Base-by-base conservation (phyloP, 176 grass and related monocot genomes). In the Puya raimondii region DNA sequence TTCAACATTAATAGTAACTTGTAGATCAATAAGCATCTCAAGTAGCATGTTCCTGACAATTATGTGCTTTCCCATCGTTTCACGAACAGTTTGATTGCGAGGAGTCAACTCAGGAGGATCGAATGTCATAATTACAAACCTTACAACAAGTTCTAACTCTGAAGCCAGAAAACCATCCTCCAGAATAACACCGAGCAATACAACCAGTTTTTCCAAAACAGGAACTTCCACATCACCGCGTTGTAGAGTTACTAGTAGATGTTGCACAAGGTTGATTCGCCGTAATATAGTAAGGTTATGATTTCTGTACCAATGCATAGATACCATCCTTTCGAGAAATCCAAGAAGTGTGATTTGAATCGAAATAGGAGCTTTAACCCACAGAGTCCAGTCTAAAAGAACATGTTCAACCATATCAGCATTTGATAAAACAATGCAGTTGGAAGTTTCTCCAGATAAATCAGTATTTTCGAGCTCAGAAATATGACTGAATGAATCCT, bases 111-210 rank as follows among this genome's bases (percentile, higher is more conserved):
- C 82, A 75, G 95, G 90, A 59, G 95, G 95, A 79, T 99, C 95
- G 82, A 99, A 99, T 68, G 95, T 99, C 95, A 99, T 94, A 49
- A 92, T 99, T 79, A 99, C 86, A 78, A 99, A 99, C 78, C 85
- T 94, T 47, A 99, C 85, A 78, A 99, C 95, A 64, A 99, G 85
- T 69, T 99, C 95, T 72, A 99, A 80, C 67, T 99, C 95, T 0
- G 95, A 91, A 85, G 76, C 83, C 78, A 99, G 78, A 91, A 93
- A 99, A 72, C 95, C 95, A 76, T 99, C 87, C 76, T 99, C 95
- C 78, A 99, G 80, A 85, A 99, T 99, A 61, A 99, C 90, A 83
- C 95, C 95, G 33, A 99, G 95, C 63, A 99, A 79, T 63, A 99
- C 89, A 70, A 99, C 95, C 78, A 99, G 82, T 79, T 99, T 99